These are phyloP conservation scores for Aureobasidium sp. DNA, from an alignment of 2,329 filamentous ascomycete species.

Conservation along the genomic window DNA sequence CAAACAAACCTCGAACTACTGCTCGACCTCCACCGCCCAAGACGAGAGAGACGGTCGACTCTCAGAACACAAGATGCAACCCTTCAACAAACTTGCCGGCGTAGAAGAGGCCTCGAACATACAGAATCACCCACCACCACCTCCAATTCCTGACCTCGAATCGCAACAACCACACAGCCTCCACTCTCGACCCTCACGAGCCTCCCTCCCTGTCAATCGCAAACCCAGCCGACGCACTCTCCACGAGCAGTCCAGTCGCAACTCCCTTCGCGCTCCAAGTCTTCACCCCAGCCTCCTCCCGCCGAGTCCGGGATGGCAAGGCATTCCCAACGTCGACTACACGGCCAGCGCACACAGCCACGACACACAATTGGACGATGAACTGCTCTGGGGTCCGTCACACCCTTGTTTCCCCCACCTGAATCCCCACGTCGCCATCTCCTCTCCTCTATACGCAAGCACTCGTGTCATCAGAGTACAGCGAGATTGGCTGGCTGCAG, in stretches of 20 bases:
- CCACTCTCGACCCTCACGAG: constrained; percentile 22
- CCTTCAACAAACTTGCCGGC: constrained; percentile 28
- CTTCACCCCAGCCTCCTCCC: neutral
- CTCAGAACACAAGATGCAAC: constrained; percentile 22
- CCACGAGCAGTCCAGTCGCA: constrained; percentile 24
- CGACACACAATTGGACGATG: constrained; percentile 54
- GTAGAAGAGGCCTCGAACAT: constrained; percentile 24
- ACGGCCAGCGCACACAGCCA: constrained; percentile 9
- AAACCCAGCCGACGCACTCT: constrained; percentile 24
- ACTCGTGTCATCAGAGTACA: constrained; percentile 89
- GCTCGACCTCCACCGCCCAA: neutral
- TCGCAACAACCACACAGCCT: constrained; percentile 16
- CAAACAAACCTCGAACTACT: neutral
- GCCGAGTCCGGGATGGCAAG: neutral
- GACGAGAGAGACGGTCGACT: neutral
- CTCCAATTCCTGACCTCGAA: constrained; percentile 20
- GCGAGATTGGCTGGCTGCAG: constrained; percentile 79
- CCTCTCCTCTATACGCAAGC: constrained; percentile 62
- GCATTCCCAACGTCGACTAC: neutral
- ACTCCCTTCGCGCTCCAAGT: constrained; percentile 18
- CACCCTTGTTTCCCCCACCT: constrained; percentile 92
- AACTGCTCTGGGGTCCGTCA: constrained; percentile 81
- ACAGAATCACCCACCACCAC: constrained; percentile 18
- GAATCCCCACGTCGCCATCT: constrained; percentile 79
- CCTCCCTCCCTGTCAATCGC: constrained; percentile 27